Evolutionary conservation across 2,329 filamentous ascomycete species (phyloP).

Genomic region (Epichloe amarillans): DNA sequence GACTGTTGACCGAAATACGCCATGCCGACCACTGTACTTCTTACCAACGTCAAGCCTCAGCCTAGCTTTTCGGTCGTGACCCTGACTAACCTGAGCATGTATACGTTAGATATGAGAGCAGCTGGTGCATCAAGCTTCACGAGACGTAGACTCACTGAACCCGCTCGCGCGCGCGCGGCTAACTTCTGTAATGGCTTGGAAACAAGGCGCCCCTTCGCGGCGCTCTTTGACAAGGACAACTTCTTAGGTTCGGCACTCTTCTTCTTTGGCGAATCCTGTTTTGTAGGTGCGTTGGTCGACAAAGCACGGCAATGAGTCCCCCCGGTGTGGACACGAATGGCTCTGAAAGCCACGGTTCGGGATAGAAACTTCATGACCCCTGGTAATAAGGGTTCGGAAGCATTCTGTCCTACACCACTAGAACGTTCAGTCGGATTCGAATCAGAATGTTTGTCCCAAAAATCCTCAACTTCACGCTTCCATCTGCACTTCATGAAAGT

Average conservation of each 20-base stretch:
- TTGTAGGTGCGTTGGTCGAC: constrained; percentile 13
- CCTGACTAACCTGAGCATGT: constrained; percentile 16
- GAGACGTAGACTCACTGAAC: constrained; percentile 13
- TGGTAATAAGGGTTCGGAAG: background rate
- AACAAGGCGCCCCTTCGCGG: background rate
- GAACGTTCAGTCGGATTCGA: no score
- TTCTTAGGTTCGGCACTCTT: background rate
- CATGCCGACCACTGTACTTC: constrained; percentile 17
- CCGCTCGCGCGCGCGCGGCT: constrained; percentile 8
- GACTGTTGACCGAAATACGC: constrained; percentile 20
- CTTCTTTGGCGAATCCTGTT: background rate
- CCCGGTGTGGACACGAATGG: constrained; percentile 8
- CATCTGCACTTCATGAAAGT: background rate
- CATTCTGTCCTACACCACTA: constrained; percentile 4
- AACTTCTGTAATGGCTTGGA: constrained; percentile 4
- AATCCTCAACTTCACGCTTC: background rate
- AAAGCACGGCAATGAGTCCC: constrained; percentile 9
- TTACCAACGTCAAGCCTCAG: constrained; percentile 14
- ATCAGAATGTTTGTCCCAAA: background rate
- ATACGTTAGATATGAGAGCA: background rate
- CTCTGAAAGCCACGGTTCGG: constrained; percentile 14
- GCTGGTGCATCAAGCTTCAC: background rate
- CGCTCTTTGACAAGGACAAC: background rate
- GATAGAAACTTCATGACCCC: constrained; percentile 18
- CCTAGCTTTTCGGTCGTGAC: constrained; percentile 22